phyloP scores from a whole-genome alignment of 2,329 filamentous ascomycete genomes.

The Hysterium pulicare region DNA sequence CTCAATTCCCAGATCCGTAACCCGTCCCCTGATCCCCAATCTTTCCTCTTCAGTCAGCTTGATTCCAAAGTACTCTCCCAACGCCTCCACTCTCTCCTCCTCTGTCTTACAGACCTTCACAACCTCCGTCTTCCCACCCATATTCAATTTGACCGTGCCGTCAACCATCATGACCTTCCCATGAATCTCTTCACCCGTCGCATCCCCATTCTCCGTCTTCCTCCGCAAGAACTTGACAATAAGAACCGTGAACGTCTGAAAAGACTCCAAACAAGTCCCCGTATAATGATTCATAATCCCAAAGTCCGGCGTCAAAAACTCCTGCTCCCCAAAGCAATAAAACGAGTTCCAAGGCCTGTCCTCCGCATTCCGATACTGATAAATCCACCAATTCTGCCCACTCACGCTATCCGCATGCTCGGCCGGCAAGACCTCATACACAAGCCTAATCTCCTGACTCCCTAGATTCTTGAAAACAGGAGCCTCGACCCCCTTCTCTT shows the following conservation, averaged over 20 bases:
- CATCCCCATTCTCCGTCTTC: constrained; percentile 27
- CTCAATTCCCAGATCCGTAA: constrained; percentile 23
- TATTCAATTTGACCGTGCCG: constrained; percentile 43
- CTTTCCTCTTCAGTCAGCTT: constrained; percentile 34
- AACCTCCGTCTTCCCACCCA: constrained; percentile 39
- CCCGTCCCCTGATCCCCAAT: constrained; percentile 29
- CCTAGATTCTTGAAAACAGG: constrained; percentile 50
- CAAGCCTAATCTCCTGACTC: constrained; percentile 55
- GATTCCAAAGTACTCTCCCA: constrained; percentile 42
- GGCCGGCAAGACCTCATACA: constrained; percentile 48
- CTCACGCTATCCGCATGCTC: constrained; percentile 33
- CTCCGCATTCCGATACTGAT: constrained; percentile 50
- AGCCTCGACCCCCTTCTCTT: constrained; percentile 14
- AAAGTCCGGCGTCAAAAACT: constrained; percentile 40
- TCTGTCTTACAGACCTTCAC: constrained; percentile 39
- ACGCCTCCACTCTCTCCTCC: constrained; percentile 34
- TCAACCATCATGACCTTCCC: constrained; percentile 41
- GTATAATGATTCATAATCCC: constrained; percentile 40
- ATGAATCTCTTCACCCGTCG: constrained; percentile 25
- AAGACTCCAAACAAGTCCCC: constrained; percentile 26
- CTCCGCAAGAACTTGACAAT: constrained; percentile 39
- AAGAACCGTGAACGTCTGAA: constrained; percentile 31
- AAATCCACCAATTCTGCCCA: constrained; percentile 57
- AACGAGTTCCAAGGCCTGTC: constrained; percentile 41
- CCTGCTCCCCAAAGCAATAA: constrained; percentile 41